These are phyloP conservation scores for Closterium sp. DNA, from an alignment of 139 green algal genomes.

Conservation along the genomic window DNA sequence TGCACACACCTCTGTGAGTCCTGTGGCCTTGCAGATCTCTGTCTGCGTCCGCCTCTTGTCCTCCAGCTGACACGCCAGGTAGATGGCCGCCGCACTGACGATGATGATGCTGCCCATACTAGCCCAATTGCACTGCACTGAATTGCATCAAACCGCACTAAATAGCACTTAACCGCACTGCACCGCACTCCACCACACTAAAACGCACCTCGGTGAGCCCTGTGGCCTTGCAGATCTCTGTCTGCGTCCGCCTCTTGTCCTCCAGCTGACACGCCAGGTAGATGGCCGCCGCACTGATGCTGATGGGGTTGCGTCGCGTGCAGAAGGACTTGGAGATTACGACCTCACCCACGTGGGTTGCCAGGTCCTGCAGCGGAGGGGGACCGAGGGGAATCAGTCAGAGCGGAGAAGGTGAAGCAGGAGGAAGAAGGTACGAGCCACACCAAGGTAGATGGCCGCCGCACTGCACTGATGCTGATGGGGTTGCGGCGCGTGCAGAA, in stretches of 20 bases:
- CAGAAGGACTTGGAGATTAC: constrained; percentile 35
- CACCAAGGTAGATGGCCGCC: neutral
- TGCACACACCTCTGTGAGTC: constrained; percentile 27
- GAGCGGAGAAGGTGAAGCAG: no score
- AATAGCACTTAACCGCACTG: neutral
- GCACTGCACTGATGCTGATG: no score
- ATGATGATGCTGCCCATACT: neutral
- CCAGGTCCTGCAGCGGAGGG: constrained; percentile 21
- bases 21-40: no score
- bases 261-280: constrained; percentile 40
- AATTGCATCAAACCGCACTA: neutral
- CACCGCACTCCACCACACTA: neutral
- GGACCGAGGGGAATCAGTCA: neutral
- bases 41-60: no score
- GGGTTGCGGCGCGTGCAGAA: no score
- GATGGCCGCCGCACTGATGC: constrained; percentile 37
- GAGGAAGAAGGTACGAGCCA: no score
- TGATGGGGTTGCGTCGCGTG: constrained; percentile 41
- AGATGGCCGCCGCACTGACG: no score
- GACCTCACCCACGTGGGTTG: constrained; percentile 38
- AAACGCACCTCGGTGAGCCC: constrained; percentile 30
- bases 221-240: constrained; percentile 41
- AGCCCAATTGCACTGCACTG: neutral
- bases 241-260: constrained; percentile 32
- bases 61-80: no score